phyloP scores from a whole-genome alignment of 2,329 filamentous ascomycete species.

The Phyllachora maydis region DNA sequence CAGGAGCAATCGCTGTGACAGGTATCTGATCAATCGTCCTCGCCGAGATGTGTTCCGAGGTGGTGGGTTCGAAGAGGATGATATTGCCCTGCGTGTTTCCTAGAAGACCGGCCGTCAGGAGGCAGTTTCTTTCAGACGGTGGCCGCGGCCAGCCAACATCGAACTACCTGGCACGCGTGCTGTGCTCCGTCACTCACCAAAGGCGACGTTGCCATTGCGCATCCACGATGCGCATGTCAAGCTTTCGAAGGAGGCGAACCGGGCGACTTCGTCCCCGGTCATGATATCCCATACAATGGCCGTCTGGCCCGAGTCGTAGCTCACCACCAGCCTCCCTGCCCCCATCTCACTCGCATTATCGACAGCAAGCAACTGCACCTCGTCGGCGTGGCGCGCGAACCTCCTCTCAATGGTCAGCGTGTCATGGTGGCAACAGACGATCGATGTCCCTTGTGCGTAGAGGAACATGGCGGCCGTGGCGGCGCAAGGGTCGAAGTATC shows the following conservation, averaged over 20 bases:
- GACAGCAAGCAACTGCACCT: slow-evolving; percentile 66
- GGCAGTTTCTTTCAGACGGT: too few relatives aligned
- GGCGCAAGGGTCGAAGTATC: slow-evolving; percentile 66
- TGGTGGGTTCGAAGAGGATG: slow-evolving; percentile 82
- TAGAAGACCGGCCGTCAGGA: slow-evolving; percentile 20
- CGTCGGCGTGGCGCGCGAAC: slow-evolving; percentile 67
- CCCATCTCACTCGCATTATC: slow-evolving; percentile 83
- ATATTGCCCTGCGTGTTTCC: slow-evolving; percentile 86
- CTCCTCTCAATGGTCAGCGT: slow-evolving; percentile 73
- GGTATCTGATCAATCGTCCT: slow-evolving; percentile 83
- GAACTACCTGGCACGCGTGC: too few relatives aligned
- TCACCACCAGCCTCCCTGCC: slow-evolving; percentile 70
- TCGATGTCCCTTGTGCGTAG: slow-evolving; percentile 62
- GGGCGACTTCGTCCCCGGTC: slow-evolving; percentile 72
- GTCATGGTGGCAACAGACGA: slow-evolving; percentile 83
- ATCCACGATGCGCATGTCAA: slow-evolving; percentile 82
- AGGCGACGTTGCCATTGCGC: slow-evolving; percentile 89
- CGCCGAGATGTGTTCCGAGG: slow-evolving; percentile 78
- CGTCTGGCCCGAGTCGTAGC: slow-evolving; percentile 77
- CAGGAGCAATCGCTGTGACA: slow-evolving; percentile 81
- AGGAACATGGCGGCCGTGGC: slow-evolving; percentile 83
- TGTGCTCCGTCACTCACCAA: too few relatives aligned
- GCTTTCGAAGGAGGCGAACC: slow-evolving; percentile 83
- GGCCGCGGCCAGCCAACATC: too few relatives aligned
- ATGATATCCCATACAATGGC: slow-evolving; percentile 94